A percentile compares a stretch with the other conserved stretches of the same genome.
These are phyloP conservation scores for Candida hispaniensis DNA, from an alignment of 805 yeast genomes.

Conservation along the genomic window DNA sequence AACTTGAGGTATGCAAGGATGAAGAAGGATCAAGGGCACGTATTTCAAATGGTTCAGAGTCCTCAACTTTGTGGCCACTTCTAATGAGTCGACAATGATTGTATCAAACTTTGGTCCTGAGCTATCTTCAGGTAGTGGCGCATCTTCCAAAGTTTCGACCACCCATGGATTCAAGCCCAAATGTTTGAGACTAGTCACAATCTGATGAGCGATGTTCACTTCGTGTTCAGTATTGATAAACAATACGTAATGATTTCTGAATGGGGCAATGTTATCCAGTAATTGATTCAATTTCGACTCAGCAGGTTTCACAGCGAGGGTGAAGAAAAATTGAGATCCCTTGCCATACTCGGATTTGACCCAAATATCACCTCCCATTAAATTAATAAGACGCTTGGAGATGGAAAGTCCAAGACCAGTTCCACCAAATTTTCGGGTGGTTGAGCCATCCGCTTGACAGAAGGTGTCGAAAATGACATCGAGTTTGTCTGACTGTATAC, in stretches of 20 bases:
- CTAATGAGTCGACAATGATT: slow-evolving; percentile 71
- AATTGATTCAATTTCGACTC: slow-evolving; percentile 48
- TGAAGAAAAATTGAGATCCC: slow-evolving; percentile 77
- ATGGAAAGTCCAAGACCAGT: slow-evolving; percentile 84
- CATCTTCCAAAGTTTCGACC: slow-evolving; percentile 46
- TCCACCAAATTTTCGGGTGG: slow-evolving; percentile 87
- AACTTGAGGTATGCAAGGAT: slow-evolving; percentile 63
- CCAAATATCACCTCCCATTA: slow-evolving; percentile 94
- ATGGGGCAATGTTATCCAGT: slow-evolving; percentile 60
- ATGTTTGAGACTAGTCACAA: slow-evolving; percentile 40
- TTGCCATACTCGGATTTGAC: slow-evolving; percentile 69
- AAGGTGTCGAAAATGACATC: slow-evolving; percentile 82
- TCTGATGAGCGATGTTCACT: slow-evolving; percentile 38
- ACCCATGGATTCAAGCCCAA: slow-evolving; percentile 55
- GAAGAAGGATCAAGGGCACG: slow-evolving; percentile 70
- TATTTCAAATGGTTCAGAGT: slow-evolving; percentile 67
- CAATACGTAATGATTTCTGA: slow-evolving; percentile 56
- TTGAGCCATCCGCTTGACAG: slow-evolving; percentile 90
- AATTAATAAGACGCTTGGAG: slow-evolving; percentile 74
- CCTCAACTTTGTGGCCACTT: slow-evolving; percentile 60
- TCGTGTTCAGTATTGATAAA: slow-evolving; percentile 59
- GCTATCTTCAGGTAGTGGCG: slow-evolving; percentile 34
- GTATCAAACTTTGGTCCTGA: slow-evolving; percentile 52
- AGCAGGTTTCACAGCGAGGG: slow-evolving; percentile 69
- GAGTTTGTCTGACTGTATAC: slow-evolving; percentile 73